Evolutionary conservation across 495 filamentous ascomycete species (phyloP), one percentile per base, ranked within the genome.

Genomic region (Neurospora sp.): DNA sequence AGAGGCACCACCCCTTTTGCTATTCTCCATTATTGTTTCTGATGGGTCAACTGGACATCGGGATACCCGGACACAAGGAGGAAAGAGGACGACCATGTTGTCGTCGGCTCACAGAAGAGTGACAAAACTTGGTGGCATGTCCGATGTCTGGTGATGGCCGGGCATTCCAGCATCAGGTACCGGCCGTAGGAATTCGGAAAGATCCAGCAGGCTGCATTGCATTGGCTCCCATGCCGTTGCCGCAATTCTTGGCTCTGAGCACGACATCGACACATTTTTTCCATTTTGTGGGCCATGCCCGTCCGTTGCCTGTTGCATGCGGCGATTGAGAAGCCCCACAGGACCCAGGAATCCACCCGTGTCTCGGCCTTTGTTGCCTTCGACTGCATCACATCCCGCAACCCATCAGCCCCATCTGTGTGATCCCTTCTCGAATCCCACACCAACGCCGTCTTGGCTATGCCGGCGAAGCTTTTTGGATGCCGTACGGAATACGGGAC

Each of bases 231-330:
- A 36, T 66, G 6, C 17, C 13, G 62, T 71, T 78, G 31, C 76
- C 76, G 78, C 74, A 73, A 81, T 81, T 40, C 79, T 81, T 78
- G 78, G 78, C 75, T 59, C 39, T 31, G 72, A 81, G 79, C 78
- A 81, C 79, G 79, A 81, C 79, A 81, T 81, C 75, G 78, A 73
- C 54, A 62, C 73, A 73, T 43, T 71, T 62, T 69, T 69, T 69
- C 71, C 75, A 71, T 69, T 70, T 77, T 69, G 54, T 66, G 54
- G 48, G 37, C 39, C 54, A 36, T 34, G 28, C 42, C 31, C 62
- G 59, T 10, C 40, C 70, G 36, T 70, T 69, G 71, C 24, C 11
- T 21, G 66, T 70, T 42, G 15, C 39, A 42, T 48, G 72, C 72
- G 69, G 71, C 73, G 74, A 73, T 70, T 72, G 74, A 59, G 69